Percentiles rank a stretch among this genome's conserved stretches.
Conservation (phyloP, 208 protist species). For the Crithidia fasciculata region DNA sequence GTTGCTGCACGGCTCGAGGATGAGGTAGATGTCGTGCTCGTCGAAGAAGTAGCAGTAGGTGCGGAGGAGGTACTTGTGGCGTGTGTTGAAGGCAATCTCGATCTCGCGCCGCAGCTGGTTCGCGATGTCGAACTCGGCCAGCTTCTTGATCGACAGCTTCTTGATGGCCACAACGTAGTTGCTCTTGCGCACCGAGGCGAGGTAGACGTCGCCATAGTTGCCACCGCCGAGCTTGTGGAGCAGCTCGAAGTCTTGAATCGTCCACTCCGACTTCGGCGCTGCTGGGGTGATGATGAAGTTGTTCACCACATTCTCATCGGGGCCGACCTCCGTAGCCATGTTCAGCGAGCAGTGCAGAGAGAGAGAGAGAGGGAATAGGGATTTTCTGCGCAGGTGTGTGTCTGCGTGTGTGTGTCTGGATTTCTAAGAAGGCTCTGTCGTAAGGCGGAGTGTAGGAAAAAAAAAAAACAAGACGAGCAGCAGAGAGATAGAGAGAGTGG, state of each 20-base stretch:
- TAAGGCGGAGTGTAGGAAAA: background rate
- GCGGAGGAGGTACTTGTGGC: slow-evolving; percentile 98
- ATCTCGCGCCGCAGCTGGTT: slow-evolving; percentile 98
- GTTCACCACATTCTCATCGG: slow-evolving; percentile 61
- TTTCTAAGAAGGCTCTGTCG: background rate
- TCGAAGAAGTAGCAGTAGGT: slow-evolving; percentile 99
- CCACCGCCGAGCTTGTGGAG: slow-evolving; percentile 95
- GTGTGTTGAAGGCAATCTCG: slow-evolving; percentile 98
- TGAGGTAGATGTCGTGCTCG: slow-evolving; percentile 96
- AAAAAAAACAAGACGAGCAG: slow-evolving; percentile 30
- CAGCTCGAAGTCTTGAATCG: slow-evolving; percentile 94
- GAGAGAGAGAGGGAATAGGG: too few relatives aligned
- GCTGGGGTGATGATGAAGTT: slow-evolving; percentile 76
- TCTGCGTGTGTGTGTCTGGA: background rate
- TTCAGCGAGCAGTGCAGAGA: background rate
- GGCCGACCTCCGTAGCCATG: slow-evolving; percentile 60
- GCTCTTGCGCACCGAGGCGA: slow-evolving; percentile 96
- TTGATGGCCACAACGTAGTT: slow-evolving; percentile 99
- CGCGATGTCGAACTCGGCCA: slow-evolving; percentile 95
- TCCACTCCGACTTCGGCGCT: slow-evolving; percentile 76
- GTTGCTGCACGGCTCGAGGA: slow-evolving; percentile 98
- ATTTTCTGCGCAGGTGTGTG: background rate
- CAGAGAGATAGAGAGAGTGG: background rate
- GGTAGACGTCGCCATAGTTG: slow-evolving; percentile 99
- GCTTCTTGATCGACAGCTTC: slow-evolving; percentile 94